phyloP scores from a whole-genome alignment of 2,329 filamentous ascomycete genomes.

The Sclerotinia glacialis region DNA sequence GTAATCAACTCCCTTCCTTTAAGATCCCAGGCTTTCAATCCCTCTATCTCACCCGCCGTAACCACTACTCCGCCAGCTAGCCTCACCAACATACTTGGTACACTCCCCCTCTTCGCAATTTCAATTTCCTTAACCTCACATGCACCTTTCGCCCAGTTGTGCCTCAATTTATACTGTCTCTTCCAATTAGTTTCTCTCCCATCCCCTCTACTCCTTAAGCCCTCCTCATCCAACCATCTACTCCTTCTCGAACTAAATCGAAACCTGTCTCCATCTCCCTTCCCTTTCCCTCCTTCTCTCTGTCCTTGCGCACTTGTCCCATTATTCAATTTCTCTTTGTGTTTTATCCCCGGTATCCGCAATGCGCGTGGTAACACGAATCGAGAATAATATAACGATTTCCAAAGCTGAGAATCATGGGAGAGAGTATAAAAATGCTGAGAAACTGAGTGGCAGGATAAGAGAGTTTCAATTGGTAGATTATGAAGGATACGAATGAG shows the following conservation, averaged over 20 bases:
- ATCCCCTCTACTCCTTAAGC: slow-evolving; percentile 32
- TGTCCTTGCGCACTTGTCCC: neutral
- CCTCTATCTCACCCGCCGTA: slow-evolving; percentile 66
- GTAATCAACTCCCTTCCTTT: slow-evolving; percentile 62
- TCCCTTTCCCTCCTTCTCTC: neutral
- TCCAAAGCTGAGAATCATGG: slow-evolving; percentile 86
- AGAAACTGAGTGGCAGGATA: slow-evolving; percentile 64
- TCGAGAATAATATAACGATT: slow-evolving; percentile 78
- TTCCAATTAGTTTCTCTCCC: slow-evolving; percentile 69
- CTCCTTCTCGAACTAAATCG: slow-evolving; percentile 46
- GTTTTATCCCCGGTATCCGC: slow-evolving; percentile 66
- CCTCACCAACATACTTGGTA: slow-evolving; percentile 67
- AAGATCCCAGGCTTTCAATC: slow-evolving; percentile 76
- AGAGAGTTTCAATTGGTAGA: slow-evolving; percentile 66
- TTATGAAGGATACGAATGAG: slow-evolving; percentile 79
- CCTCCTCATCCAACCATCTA: slow-evolving; percentile 48
- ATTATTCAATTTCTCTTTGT: slow-evolving; percentile 31
- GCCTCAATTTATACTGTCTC: slow-evolving; percentile 77
- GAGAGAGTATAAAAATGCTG: slow-evolving; percentile 70
- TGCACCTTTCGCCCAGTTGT: slow-evolving; percentile 85
- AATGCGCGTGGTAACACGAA: slow-evolving; percentile 81
- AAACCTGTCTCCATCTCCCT: slow-evolving; percentile 25
- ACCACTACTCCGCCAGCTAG: slow-evolving; percentile 74
- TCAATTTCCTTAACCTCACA: slow-evolving; percentile 75
- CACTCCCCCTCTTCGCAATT: slow-evolving; percentile 40